Evolutionary conservation across 225 moss, liverwort and hornwort species (phyloP).

Genomic region (Sphagnum contortum): DNA sequence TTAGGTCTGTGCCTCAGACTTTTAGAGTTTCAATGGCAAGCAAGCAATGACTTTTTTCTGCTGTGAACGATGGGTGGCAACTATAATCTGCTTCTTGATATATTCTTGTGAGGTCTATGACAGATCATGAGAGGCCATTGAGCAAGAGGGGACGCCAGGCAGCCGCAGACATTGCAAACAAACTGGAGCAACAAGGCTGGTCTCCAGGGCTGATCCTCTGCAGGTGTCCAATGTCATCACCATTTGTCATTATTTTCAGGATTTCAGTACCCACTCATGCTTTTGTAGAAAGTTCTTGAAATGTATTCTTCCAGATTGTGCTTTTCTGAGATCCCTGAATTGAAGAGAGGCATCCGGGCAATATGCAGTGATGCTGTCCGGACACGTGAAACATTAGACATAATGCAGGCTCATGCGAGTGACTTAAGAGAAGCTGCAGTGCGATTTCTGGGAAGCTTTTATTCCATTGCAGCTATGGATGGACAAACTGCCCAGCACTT

Average conservation of each 20-base stretch:
- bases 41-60: too few relatives aligned
- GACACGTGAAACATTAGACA: conserved; percentile 82
- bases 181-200: conserved; percentile 68
- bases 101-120: neutral
- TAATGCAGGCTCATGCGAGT: conserved; percentile 69
- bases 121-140: conserved; percentile 96
- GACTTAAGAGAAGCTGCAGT: conserved; percentile 71
- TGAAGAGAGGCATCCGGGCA: too few relatives aligned
- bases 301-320: too few relatives aligned
- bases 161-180: conserved; percentile 75
- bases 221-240: conserved; percentile 36
- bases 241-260: too few relatives aligned
- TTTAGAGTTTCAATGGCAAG: too few relatives aligned
- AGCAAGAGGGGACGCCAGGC: conserved; percentile 82
- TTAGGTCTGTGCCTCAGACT: too few relatives aligned
- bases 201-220: conserved; percentile 83
- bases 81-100: too few relatives aligned
- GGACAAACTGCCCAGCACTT: conserved; percentile 94
- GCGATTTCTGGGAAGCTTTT: conserved; percentile 92
- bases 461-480: conserved; percentile 97
- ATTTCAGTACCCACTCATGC: too few relatives aligned
- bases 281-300: too few relatives aligned
- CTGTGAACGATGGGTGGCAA: too few relatives aligned
- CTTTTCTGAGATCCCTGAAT: too few relatives aligned
- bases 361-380: conserved; percentile 77